Percentiles rank a stretch among this genome's conserved stretches.
Evolutionary conservation across 1,284 basidiomycete genomes (phyloP).

Genomic region (Fomitopsis palustris): DNA sequence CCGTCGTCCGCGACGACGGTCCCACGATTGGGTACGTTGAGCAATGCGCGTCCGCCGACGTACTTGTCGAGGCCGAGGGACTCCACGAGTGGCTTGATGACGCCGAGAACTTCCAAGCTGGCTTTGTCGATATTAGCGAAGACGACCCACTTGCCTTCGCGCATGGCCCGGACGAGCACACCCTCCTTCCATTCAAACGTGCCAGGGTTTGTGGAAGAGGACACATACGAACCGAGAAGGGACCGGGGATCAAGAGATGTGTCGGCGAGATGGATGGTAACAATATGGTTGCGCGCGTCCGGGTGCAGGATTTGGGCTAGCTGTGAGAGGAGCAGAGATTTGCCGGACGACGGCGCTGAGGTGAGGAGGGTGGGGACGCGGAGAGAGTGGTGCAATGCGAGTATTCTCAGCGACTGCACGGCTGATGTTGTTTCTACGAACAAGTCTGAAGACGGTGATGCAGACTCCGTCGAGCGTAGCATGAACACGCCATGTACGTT

Average conservation of each 20-base stretch:
- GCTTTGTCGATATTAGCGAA: constrained; percentile 93
- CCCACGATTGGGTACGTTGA: constrained; percentile 71
- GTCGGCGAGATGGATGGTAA: constrained; percentile 90
- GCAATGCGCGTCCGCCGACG: constrained; percentile 69
- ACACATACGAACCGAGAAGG: constrained; percentile 91
- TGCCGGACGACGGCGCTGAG: constrained; percentile 88
- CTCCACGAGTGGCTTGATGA: constrained; percentile 81
- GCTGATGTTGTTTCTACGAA: constrained; percentile 71
- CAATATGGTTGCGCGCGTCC: constrained; percentile 54
- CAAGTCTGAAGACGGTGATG: constrained; percentile 27
- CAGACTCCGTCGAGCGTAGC: constrained; percentile 35
- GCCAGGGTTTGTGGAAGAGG: constrained; percentile 83
- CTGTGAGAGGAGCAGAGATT: constrained; percentile 79
- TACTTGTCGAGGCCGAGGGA: constrained; percentile 72
- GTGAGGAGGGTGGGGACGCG: constrained; percentile 83
- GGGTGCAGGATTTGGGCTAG: constrained; percentile 68
- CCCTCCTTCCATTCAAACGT: constrained; percentile 98
- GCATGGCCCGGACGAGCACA: constrained; percentile 87
- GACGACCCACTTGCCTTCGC: constrained; percentile 91
- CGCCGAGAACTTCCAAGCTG: constrained; percentile 81
- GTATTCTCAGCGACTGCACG: constrained; percentile 50
- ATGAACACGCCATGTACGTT: constrained; percentile 68
- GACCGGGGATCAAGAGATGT: constrained; percentile 94
- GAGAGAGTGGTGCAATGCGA: constrained; percentile 67
- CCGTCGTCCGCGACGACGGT: constrained; percentile 67